Evolutionary conservation across 805 yeast genomes (phyloP), one percentile per base, ranked within the genome.

Genomic region (Saturnispora serradocipensis): DNA sequence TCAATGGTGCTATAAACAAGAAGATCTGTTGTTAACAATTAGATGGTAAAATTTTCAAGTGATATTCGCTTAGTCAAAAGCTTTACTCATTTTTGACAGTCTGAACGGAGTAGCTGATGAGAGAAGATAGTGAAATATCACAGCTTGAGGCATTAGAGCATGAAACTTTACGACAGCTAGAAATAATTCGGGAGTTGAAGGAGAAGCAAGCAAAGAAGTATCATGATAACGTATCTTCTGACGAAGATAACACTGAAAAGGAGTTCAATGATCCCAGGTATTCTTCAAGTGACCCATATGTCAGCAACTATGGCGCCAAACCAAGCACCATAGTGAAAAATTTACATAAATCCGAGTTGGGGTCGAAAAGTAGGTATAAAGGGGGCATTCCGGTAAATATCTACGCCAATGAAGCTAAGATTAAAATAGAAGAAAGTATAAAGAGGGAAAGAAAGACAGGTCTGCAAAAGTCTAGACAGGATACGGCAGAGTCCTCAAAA

Each of bases 391-490:
- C 43, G 3, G 13, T 22, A 7, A 11, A 32, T 13, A 44, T 32
- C 2, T 24, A 15, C n/a, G 30, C 24, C 3, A 32, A 18, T 25
- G 25, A 28, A 10, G 28, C 38, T 20, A 28, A 28, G 8, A 6
- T 16, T 18, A 22, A 44, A 36, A n/a, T 24, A 11, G 32, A 15
- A 39, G 24, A 34, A 15, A 36, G 40, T 18, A 32, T 36, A 4
- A 25, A 24, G 20, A 43, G 34, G 13, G 48, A 49, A 32, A 36
- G 32, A 11, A 47, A 36, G 22, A 20, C n/a, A 11, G 53, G 13
- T 13, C 6, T 8, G 24, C 50, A 15, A 45, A 39, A 15, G 73
- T 68, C 1, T 67, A 75, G 50, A 80, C 77, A 38, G 6, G 48
- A 49, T 28, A 8, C 34, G 2, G 20, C n/a, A 7, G 43, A 22